These are phyloP conservation scores for Boletellus ananas DNA, from an alignment of 768 basidiomycete species.

Conservation along the genomic window DNA sequence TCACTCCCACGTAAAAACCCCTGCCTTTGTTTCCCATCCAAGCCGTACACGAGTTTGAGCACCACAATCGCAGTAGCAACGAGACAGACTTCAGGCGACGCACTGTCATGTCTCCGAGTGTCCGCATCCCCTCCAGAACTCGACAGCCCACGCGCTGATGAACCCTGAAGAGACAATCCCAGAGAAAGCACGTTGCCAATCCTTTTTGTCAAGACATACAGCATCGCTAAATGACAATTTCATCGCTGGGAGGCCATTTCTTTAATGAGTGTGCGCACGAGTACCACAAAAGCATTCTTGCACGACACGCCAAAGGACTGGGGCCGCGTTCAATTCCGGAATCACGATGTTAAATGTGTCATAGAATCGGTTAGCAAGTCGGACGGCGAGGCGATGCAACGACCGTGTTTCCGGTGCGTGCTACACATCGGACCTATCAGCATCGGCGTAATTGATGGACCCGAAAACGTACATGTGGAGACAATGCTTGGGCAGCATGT, in stretches of 20 bases:
- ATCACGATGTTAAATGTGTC: slow-evolving; percentile 53
- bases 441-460: not conserved
- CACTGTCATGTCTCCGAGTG: slow-evolving; percentile 56
- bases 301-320: slow-evolving; percentile 74
- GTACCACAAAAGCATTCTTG: slow-evolving; percentile 60
- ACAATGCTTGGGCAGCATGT: slow-evolving; percentile 60
- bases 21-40: slow-evolving; percentile 67
- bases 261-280: slow-evolving; percentile 50
- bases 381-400: slow-evolving; percentile 59
- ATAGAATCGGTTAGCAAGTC: slow-evolving; percentile 57
- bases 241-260: not conserved
- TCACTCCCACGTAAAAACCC: slow-evolving; percentile 8
- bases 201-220: slow-evolving; percentile 63
- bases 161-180: slow-evolving; percentile 57
- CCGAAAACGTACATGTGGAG: slow-evolving; percentile 52
- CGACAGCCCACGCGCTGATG: slow-evolving; percentile 42
- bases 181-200: slow-evolving; percentile 53
- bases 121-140: slow-evolving; percentile 30
- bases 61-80: slow-evolving; percentile 59
- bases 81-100: slow-evolving; percentile 65
- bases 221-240: slow-evolving; percentile 38
- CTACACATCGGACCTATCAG: slow-evolving; percentile 38
- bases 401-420: slow-evolving; percentile 54
- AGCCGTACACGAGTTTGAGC: slow-evolving; percentile 81
- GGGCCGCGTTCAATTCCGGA: slow-evolving; percentile 73